phyloP scores from a whole-genome alignment of 805 yeast genomes.

The Saturnispora sekii region DNA sequence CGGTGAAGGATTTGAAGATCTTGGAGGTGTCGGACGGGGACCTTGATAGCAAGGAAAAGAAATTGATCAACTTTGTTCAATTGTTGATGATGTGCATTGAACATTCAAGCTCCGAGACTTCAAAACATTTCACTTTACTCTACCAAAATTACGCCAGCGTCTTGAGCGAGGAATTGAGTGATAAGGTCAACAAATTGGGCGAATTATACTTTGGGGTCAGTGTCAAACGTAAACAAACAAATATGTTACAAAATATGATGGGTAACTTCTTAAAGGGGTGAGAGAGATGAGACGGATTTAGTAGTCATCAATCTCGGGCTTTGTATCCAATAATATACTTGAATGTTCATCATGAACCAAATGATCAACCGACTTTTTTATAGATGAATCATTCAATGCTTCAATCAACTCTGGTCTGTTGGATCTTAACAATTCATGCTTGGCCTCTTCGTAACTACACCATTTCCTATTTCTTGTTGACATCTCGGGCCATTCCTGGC shows the following conservation, averaged over 20 bases:
- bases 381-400: slow-evolving; percentile 50
- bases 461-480: slow-evolving; percentile 56
- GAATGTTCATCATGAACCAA: slow-evolving; percentile 20
- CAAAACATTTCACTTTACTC: slow-evolving; percentile 33
- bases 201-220: slow-evolving; percentile 22
- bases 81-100: slow-evolving; percentile 52
- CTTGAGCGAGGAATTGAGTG: slow-evolving; percentile 16
- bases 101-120: slow-evolving; percentile 31
- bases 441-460: slow-evolving; percentile 64
- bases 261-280: slow-evolving; percentile 47
- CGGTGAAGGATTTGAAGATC: slow-evolving; percentile 19
- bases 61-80: slow-evolving; percentile 59
- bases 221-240: slow-evolving; percentile 39
- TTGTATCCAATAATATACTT: slow-evolving; percentile 21
- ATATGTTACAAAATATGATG: slow-evolving; percentile 68
- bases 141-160: slow-evolving; percentile 30
- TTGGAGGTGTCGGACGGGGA: slow-evolving; percentile 23
- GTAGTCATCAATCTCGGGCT: slow-evolving; percentile 23
- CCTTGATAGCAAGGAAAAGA: slow-evolving; percentile 19
- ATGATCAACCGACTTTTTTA: slow-evolving; percentile 29
- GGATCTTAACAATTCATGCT: slow-evolving; percentile 43
- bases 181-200: slow-evolving; percentile 24
- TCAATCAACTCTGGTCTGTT: slow-evolving; percentile 59
- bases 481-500: slow-evolving; percentile 69
- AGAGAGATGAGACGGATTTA: slow-evolving; percentile 4